Percentiles rank a stretch among this genome's conserved stretches.
phyloP scores from a whole-genome alignment of 2,329 filamentous ascomycete species.

The Aspergillus sp. region DNA sequence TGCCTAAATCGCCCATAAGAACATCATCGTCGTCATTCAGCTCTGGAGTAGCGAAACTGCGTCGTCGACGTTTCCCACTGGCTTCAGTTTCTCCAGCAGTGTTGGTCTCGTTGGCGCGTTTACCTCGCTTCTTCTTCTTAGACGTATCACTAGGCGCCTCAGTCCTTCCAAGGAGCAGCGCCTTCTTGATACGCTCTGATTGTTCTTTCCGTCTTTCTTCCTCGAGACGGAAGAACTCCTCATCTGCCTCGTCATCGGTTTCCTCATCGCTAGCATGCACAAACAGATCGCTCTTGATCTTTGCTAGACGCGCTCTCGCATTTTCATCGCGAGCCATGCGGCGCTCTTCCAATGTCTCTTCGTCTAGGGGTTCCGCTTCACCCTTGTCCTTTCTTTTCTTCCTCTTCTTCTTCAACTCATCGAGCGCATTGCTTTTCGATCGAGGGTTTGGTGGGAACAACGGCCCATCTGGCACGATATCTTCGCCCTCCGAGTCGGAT shows the following conservation, averaged over 20 bases:
- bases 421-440: conserved; percentile 57
- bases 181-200: conserved; percentile 53
- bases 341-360: conserved; percentile 63
- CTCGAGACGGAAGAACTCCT: conserved; percentile 78
- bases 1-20: conserved; percentile 33
- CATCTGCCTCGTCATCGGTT: conserved; percentile 74
- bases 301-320: conserved; percentile 74
- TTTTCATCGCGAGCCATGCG: conserved; percentile 66
- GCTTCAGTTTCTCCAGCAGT: conserved; percentile 25
- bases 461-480: conserved; percentile 59
- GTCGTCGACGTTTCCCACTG: conserved; percentile 37
- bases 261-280: conserved; percentile 88
- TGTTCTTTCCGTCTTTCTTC: conserved; percentile 66
- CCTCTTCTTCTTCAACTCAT: conserved; percentile 64
- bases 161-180: conserved; percentile 48
- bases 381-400: conserved; percentile 54
- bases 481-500: conserved; percentile 69
- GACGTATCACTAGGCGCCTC: conserved; percentile 33
- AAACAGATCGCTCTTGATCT: conserved; percentile 83
- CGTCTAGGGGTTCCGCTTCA: conserved; percentile 62
- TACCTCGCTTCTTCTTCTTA: conserved; percentile 33
- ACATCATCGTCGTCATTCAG: conserved; percentile 39
- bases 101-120: conserved; percentile 35
- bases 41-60: conserved; percentile 15
- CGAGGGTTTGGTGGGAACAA: conserved; percentile 66